Conservation (phyloP, 2,329 filamentous ascomycete genomes). For the Penicillium sp. region DNA sequence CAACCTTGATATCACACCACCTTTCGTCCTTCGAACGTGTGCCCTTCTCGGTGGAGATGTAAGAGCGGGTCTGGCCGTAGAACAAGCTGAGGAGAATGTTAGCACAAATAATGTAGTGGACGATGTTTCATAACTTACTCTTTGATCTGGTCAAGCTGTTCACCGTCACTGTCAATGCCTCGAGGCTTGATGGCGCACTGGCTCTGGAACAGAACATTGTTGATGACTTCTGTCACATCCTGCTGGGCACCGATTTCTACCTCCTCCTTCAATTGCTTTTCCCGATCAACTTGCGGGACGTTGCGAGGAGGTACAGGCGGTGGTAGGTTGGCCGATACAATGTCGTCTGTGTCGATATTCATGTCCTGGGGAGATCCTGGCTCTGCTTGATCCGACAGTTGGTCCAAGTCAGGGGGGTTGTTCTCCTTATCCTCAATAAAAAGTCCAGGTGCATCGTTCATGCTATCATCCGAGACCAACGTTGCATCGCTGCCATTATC, state of each 20-base stretch:
- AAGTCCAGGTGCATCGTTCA: constrained; percentile 19
- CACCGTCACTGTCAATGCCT: constrained; percentile 64
- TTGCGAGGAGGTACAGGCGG: constrained; percentile 61
- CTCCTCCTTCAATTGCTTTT: constrained; percentile 47
- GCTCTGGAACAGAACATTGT: constrained; percentile 86
- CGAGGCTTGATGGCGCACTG: constrained; percentile 79
- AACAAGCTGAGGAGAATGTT: constrained; percentile 45
- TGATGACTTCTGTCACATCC: constrained; percentile 94
- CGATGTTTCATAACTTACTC: constrained; percentile 45
- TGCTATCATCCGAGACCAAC: constrained; percentile 35
- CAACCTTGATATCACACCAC: constrained; percentile 64
- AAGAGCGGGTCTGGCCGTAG: constrained; percentile 49
- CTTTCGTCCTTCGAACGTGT: constrained; percentile 55
- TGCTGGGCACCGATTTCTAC: constrained; percentile 72
- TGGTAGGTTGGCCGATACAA: constrained; percentile 38
- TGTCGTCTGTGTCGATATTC: constrained; percentile 11
- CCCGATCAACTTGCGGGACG: constrained; percentile 33
- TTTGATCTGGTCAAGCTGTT: constrained; percentile 80
- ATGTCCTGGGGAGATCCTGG: constrained; percentile 24
- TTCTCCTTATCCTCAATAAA: constrained; percentile 43
- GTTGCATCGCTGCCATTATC: constrained; percentile 38
- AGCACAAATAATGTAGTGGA: constrained; percentile 2
- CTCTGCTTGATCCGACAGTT: constrained; percentile 17
- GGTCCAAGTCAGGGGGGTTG: constrained; percentile 20
- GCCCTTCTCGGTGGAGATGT: constrained; percentile 47